Percentiles rank a stretch among this genome's conserved stretches.
Conservation (phyloP, 2,329 filamentous ascomycete species). For the Hortaea werneckii region DNA sequence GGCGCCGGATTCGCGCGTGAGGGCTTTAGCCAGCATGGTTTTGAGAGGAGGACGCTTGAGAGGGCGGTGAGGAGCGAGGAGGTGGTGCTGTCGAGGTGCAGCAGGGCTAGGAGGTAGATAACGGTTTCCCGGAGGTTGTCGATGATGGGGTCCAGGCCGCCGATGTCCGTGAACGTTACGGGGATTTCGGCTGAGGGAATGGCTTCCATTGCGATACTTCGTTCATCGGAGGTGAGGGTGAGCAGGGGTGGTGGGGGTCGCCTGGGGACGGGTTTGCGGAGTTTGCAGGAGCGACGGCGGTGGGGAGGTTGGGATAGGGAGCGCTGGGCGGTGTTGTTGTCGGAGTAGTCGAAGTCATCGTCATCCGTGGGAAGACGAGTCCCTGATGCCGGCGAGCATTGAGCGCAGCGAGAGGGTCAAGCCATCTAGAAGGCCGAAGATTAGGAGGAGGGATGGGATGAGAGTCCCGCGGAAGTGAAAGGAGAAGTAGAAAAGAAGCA, state of each 20-base stretch:
- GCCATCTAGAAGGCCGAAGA: no score
- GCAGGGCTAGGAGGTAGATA: constrained; percentile 95
- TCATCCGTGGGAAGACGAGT: constrained; percentile 13
- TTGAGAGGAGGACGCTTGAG: constrained; percentile 92
- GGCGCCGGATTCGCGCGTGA: constrained; percentile 89
- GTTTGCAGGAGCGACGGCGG: constrained; percentile 40
- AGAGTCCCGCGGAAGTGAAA: no score
- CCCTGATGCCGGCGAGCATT: no score
- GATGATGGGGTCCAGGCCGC: constrained; percentile 85
- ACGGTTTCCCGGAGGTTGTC: constrained; percentile 95
- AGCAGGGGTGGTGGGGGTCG: constrained; percentile 29
- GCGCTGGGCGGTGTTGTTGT: constrained; percentile 20
- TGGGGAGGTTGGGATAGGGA: constrained; percentile 16
- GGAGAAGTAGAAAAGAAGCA: no score
- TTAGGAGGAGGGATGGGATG: no score
- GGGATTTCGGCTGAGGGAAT: constrained; percentile 89
- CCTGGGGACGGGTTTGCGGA: neutral
- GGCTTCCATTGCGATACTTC: constrained; percentile 88
- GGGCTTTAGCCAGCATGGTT: constrained; percentile 95
- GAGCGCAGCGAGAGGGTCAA: no score
- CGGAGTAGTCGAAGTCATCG: constrained; percentile 7
- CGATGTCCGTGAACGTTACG: constrained; percentile 89
- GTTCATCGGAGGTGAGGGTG: constrained; percentile 81
- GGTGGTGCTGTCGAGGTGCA: constrained; percentile 83
- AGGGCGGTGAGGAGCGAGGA: constrained; percentile 81